phyloP scores from a whole-genome alignment of 345 rosid species.

The Citrus glauca region DNA sequence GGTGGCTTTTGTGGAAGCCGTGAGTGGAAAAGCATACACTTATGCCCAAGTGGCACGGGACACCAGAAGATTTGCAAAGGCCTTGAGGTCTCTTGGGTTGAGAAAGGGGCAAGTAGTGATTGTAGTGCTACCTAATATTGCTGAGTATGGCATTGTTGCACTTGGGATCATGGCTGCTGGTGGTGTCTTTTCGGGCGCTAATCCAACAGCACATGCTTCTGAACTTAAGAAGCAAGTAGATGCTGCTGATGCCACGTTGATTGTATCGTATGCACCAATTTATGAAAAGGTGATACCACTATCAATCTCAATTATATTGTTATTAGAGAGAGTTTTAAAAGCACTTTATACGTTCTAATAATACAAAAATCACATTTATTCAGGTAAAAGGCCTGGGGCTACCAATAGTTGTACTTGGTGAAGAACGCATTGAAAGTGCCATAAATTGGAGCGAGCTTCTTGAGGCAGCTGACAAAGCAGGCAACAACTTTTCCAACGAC shows the following conservation, averaged over 20 bases:
- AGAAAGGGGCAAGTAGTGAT: constrained; percentile 80
- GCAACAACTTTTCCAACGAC: constrained; percentile 22
- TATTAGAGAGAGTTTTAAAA: background rate
- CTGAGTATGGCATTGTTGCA: constrained; percentile 79
- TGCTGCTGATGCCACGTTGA: constrained; percentile 76
- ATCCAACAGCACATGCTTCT: constrained; percentile 68
- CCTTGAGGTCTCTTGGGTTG: constrained; percentile 71
- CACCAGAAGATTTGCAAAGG: constrained; percentile 67
- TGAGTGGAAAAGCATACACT: constrained; percentile 64
- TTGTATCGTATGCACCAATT: constrained; percentile 55
- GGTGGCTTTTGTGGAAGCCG: constrained; percentile 82
- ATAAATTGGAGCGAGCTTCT: constrained; percentile 72
- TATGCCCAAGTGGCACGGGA: constrained; percentile 67
- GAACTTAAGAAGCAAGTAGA: constrained; percentile 84
- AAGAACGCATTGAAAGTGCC: constrained; percentile 44
- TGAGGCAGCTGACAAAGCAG: constrained; percentile 64
- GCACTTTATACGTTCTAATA: background rate
- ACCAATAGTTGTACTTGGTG: constrained; percentile 61
- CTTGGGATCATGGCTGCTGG: constrained; percentile 93
- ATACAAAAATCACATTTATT: background rate
- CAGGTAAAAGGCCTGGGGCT: constrained; percentile 59
- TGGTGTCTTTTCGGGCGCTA: constrained; percentile 85
- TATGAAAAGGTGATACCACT: constrained; percentile 52
- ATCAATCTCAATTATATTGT: background rate
- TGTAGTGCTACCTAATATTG: constrained; percentile 81